These are phyloP conservation scores for Phalaenopsis aphrodite DNA, from an alignment of 106 monocot species.

Conservation along the genomic window DNA sequence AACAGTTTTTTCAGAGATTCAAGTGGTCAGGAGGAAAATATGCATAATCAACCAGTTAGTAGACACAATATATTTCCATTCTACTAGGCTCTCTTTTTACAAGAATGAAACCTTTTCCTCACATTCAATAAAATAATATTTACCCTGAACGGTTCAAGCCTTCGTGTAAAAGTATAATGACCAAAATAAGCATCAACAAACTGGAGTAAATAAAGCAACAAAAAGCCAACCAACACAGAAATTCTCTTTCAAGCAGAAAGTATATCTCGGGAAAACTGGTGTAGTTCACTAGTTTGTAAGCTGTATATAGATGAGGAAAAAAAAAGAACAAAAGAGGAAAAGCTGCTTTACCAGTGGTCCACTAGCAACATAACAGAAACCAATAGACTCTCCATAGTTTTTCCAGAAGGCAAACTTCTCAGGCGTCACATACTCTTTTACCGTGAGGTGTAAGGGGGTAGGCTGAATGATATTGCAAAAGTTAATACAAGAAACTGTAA, in stretches of 20 bases:
- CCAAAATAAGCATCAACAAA: background rate
- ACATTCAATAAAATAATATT: too few species aligned
- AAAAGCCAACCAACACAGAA: background rate
- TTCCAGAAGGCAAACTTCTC: constrained; percentile 95
- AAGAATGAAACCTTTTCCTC: too few species aligned
- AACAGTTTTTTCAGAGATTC: too few species aligned
- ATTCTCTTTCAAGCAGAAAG: background rate
- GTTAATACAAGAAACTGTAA: background rate
- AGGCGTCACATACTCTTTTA: constrained; percentile 90
- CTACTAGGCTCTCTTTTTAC: too few species aligned
- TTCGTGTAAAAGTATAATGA: too few species aligned
- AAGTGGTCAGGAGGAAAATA: too few species aligned
- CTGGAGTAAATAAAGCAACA: too few species aligned
- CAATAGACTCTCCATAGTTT: constrained; percentile 79
- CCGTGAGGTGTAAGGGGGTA: constrained; percentile 82
- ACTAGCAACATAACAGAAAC: constrained; percentile 90
- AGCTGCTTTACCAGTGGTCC: constrained; percentile 73
- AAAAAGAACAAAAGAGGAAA: background rate
- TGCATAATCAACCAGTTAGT: too few species aligned
- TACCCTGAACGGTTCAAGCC: too few species aligned
- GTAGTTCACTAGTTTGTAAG: background rate
- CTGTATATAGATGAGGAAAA: background rate
- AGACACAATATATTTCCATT: too few species aligned
- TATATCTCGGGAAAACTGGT: background rate
- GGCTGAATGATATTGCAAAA: constrained; percentile 46